phyloP scores from a whole-genome alignment of 1,284 basidiomycete genomes.

The Phellopilus nigrolimitatus region DNA sequence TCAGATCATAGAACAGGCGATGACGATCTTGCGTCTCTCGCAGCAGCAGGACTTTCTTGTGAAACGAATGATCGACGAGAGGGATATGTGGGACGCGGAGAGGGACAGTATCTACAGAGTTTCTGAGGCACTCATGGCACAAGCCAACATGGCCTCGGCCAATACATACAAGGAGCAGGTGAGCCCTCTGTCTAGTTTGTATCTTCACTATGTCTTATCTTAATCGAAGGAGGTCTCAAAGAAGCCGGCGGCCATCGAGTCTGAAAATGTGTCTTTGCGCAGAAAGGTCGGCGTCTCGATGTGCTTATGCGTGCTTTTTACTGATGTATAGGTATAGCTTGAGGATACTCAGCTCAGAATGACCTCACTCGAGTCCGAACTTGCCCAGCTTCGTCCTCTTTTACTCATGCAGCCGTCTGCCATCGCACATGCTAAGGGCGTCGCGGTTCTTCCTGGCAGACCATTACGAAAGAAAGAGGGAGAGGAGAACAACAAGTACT shows the following conservation, averaged over 20 bases:
- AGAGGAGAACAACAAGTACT: constrained; percentile 3
- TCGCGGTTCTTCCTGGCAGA: not conserved
- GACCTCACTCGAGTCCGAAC: constrained; percentile 45
- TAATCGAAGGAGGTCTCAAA: constrained; percentile 7
- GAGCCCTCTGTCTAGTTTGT: constrained; percentile 19
- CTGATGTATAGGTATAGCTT: constrained; percentile 33
- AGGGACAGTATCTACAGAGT: constrained; percentile 55
- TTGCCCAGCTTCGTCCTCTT: constrained; percentile 49
- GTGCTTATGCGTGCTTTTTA: not conserved
- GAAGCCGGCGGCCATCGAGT: constrained; percentile 7
- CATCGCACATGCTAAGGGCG: constrained; percentile 25
- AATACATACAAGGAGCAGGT: constrained; percentile 43
- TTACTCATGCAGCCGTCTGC: constrained; percentile 47
- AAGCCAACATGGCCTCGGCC: constrained; percentile 50
- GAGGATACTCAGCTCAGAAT: constrained; percentile 41
- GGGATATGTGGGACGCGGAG: constrained; percentile 54
- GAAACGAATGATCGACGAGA: constrained; percentile 47
- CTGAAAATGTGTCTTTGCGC: constrained; percentile 12
- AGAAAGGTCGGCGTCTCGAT: constrained; percentile 5
- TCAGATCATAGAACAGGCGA: constrained; percentile 58
- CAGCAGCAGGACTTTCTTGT: constrained; percentile 55
- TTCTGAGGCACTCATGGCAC: constrained; percentile 55
- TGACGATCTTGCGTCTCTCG: constrained; percentile 49
- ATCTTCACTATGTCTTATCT: not conserved
- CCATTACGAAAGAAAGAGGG: constrained; percentile 7